Percentiles rank a stretch among this genome's conserved stretches.
Conservation (phyloP, 208 protist species). For the Leishmania turanica region DNA sequence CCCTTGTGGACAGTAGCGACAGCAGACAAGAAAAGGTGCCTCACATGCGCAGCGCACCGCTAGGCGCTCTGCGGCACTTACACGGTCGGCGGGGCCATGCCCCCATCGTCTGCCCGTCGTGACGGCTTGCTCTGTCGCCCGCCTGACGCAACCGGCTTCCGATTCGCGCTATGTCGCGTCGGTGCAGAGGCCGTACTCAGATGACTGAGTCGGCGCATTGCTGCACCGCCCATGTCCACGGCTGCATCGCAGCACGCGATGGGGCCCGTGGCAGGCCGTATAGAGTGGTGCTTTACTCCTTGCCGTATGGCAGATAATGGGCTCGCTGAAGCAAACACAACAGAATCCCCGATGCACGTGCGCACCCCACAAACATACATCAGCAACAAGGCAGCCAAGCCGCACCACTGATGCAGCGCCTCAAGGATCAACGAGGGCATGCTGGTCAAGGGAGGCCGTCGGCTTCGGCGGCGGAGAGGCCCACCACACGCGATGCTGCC, state of each 20-base stretch:
- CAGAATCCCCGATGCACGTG: not conserved
- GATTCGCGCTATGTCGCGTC: not conserved
- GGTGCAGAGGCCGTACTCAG: not conserved
- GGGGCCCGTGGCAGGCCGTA: not conserved
- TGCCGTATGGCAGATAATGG: not conserved
- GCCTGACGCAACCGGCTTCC: not conserved
- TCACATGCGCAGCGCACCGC: not conserved
- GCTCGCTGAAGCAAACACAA: not conserved
- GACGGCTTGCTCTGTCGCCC: not conserved
- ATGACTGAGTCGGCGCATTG: not conserved
- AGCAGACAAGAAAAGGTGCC: not conserved
- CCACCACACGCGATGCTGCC: not conserved
- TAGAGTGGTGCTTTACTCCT: not conserved
- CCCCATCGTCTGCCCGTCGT: not conserved
- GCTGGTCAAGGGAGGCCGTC: not conserved
- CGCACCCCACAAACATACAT: not conserved
- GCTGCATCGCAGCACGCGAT: not conserved
- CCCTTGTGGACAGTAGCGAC: too few relatives aligned
- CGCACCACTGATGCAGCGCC: not conserved
- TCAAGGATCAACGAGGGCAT: not conserved
- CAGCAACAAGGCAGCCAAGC: not conserved
- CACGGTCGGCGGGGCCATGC: not conserved
- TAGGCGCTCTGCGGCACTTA: not conserved
- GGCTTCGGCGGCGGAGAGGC: constrained; percentile 12
- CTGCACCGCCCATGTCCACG: not conserved